These are phyloP conservation scores for Flaveria ramosissima DNA, from an alignment of 129 eudicot species.

Conservation along the genomic window DNA sequence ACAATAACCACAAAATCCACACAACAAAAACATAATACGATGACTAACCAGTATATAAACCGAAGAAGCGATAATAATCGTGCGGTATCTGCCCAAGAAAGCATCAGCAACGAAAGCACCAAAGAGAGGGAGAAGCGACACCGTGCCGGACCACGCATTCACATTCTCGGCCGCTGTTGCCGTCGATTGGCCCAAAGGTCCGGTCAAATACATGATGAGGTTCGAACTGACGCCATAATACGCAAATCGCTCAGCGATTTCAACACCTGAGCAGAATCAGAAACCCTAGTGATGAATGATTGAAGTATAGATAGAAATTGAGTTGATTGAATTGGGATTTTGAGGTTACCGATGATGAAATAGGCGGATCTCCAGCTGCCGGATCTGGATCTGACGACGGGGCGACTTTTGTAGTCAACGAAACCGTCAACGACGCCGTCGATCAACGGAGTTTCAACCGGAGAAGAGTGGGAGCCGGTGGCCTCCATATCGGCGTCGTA, in stretches of 20 bases:
- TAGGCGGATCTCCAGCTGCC: conserved; percentile 72
- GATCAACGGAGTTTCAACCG: conserved; percentile 42
- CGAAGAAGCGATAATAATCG: conserved; percentile 56
- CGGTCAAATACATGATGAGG: conserved; percentile 57
- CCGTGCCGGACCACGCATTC: conserved; percentile 61
- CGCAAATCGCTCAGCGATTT: conserved; percentile 56
- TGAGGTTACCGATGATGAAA: conserved; percentile 48
- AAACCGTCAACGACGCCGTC: conserved; percentile 54
- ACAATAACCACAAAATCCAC: not conserved
- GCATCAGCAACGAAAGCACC: conserved; percentile 72
- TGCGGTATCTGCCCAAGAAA: conserved; percentile 61
- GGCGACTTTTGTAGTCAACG: conserved; percentile 61
- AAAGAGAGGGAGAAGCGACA: conserved; percentile 48
- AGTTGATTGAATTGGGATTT: not conserved
- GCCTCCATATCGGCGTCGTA: conserved; percentile 24
- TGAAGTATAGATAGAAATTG: not conserved
- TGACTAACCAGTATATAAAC: conserved; percentile 62
- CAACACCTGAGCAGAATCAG: conserved; percentile 39
- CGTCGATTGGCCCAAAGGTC: conserved; percentile 57
- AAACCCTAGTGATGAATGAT: not conserved
- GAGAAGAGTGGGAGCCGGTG: conserved; percentile 14
- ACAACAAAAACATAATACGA: not conserved
- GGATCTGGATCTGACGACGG: conserved; percentile 53
- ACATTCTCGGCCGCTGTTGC: conserved; percentile 65
- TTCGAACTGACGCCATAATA: conserved; percentile 54